Evolutionary conservation across 2,329 filamentous ascomycete genomes (phyloP), one percentile per base, ranked within the genome.

Genomic region (Penicillium digitatum): DNA sequence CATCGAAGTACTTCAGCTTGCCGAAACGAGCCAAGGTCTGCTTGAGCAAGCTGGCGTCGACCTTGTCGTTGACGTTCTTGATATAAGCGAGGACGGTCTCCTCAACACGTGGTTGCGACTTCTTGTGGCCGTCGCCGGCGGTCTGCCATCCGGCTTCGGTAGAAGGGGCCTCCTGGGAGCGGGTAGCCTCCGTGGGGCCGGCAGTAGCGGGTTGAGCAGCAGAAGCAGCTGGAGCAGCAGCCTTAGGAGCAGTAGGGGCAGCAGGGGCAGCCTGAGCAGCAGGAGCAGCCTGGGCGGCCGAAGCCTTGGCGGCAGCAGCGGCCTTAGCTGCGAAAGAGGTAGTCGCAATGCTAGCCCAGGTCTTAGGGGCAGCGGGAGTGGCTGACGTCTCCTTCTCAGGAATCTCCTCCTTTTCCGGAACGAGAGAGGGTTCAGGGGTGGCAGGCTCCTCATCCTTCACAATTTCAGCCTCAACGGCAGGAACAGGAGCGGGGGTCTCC

Each of bases 51-150:
- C 85, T 83, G 14, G 86, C 82, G 70, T 89, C 83, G 49, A 99
- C 87, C 76, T 91, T 92, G 32, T 95, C 91, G 47, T 87, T 93
- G 47, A 97, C 93, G 66, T 93, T 95, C 81, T 96, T 96, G 74
- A 99, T 90, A 74, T 96, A 97, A 20, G 88, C 94, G 64, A 91
- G 83, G 51, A 87, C 87, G 59, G 84, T 84, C 60, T 90, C 88
- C 68, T 92, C 88, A 26, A 80, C 73, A 48, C 90, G 85, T 67
- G 86, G 87, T 72, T 94, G 89, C 70, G 90, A 87, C 81, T 94
- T 94, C 66, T 87, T 87, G 74, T 95, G 88, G 53, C 85, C 83
- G 55, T 77, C 75, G 54, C 87, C 87, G 52, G 89, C 93, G 46
- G 89, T 93, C 75, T 96, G 93, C 94, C 94, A 99, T 69, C 89